Evolutionary conservation across 2,329 filamentous ascomycete species (phyloP), one percentile per base, ranked within the genome.

Genomic region (Cryphonectria nitschkei): DNA sequence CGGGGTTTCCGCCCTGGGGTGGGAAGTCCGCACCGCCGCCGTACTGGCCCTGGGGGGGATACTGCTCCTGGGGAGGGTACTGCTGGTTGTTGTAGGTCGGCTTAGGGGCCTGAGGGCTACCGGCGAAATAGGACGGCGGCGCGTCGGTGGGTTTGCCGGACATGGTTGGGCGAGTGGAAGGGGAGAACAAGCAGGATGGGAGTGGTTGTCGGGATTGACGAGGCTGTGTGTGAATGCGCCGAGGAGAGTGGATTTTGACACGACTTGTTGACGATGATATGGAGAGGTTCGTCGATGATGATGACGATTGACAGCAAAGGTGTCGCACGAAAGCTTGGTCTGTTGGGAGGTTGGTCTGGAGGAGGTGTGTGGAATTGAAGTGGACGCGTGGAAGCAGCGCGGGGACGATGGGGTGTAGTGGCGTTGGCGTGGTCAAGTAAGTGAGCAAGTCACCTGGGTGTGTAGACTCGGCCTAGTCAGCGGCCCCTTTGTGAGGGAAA

Each of bases 51-150:
- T 69, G 70, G 6, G 67, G 58, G 3, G 67, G 67, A 16, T 68
- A 68, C 32, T 68, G 70, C 1, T 43, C 62, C 34, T 69, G 70
- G 6, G 67, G 58, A 1, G 67, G 67, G 16, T 68, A 68, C 52
- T 65, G 65, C 60, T 68, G 61, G 67, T 37, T 37, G 46, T 66
- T 64, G 54, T 67, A 72, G 56, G 71, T 67, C 37, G 71, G 68
- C 62, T 72, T 68, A 1, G 71, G 71, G 54, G 71, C 54, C 34
- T 70, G 46, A 16, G 71, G 71, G 41, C 68, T 65, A 37, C 52
- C 56, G 19, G 68, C 46, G 58, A 67, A 68, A 58, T 73, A 73
- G 65, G 71, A 70, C 9, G 71, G 71, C n/a, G 71, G 71, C 8
- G 71, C 54, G 16, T 68, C 71, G 67, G 60, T 62, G 22, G 63